Base-by-base conservation (phyloP, 495 filamentous ascomycete genomes). In the Bathelium albidoporum region DNA sequence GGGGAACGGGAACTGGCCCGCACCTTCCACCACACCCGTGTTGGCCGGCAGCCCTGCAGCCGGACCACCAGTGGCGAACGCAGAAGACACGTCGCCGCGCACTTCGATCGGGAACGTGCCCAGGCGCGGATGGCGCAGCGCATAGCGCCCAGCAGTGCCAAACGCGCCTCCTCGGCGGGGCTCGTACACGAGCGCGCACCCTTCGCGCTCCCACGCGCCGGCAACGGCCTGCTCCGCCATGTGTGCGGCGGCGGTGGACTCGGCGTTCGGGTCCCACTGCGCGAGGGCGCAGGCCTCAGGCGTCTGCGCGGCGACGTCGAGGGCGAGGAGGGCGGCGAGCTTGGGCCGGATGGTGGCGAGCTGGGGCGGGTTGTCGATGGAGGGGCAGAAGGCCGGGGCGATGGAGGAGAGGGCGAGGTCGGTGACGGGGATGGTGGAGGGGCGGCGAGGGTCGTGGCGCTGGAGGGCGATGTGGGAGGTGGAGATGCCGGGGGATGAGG, bases 301-400 rank as follows among this genome's bases (percentile, higher is more conserved):
- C 65, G 60, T 78, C 64, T 60, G 81, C 76, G 74, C 75, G 26
- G 85, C 82, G 32, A 83, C 78, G 22, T 90, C 87, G 39, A 89
- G 78, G 2, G 85, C 87, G 49, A 89, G 81, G 68, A 87, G 84
- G 2, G 87, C 81, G 1, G 89, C 89, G 16, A 85, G 79, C 26
- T 80, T 78, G 0, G 89, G 87, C 73, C 87, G 89, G 32, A 93
- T 80, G n/a, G 85, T 79, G 0, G 87, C 83, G n/a, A 91, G 79
- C n/a, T 2, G 90, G 80, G 61, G 29, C 75, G 71, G 32, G 71
- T n/a, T n/a, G 71, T 18, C 62, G 65, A 62, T 78, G 45, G 75
- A 71, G 74, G 65, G 43, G 32, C 14, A 55, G 2, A 22, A 28
- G 59, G 29, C 20, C 20, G 66, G 32, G 59, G 65, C 41, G 69